phyloP scores from a whole-genome alignment of 768 basidiomycete species.

The Tulasnella sp. region DNA sequence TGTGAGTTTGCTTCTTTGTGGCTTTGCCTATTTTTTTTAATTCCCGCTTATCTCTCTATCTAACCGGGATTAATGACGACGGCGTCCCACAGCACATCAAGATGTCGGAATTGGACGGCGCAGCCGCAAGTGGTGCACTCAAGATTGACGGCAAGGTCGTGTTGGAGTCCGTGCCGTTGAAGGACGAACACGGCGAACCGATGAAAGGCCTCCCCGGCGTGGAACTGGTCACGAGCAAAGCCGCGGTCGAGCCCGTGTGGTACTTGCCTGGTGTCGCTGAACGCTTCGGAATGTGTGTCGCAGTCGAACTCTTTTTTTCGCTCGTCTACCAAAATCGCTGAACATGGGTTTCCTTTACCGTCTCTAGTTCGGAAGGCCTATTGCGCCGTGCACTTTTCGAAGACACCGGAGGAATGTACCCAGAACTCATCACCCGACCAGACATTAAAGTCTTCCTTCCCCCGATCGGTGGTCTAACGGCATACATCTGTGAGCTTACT shows the following conservation, averaged over 20 bases:
- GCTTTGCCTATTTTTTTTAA: neutral
- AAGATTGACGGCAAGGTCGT: constrained; percentile 77
- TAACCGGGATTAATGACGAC: neutral
- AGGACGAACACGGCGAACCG: constrained; percentile 53
- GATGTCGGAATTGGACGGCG: constrained; percentile 84
- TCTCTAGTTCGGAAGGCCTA: constrained; percentile 62
- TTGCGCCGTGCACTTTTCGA: constrained; percentile 91
- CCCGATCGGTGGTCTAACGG: constrained; percentile 84
- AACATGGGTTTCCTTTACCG: neutral
- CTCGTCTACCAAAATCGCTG: neutral
- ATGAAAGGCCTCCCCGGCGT: constrained; percentile 63
- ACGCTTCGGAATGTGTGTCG: constrained; percentile 79
- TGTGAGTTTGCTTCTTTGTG: neutral
- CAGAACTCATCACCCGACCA: constrained; percentile 88
- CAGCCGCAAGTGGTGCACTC: constrained; percentile 62
- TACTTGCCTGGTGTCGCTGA: constrained; percentile 88
- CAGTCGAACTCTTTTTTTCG: neutral
- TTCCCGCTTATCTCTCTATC: neutral
- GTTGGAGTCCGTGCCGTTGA: constrained; percentile 53
- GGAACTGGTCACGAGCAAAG: constrained; percentile 84
- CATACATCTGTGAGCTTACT: constrained; percentile 68
- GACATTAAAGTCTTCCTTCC: constrained; percentile 95
- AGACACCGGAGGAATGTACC: constrained; percentile 93
- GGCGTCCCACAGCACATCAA: constrained; percentile 69
- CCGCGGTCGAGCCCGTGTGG: constrained; percentile 96